These are phyloP conservation scores for Leucosporidium scottii DNA, from an alignment of 768 basidiomycete species.

Conservation along the genomic window DNA sequence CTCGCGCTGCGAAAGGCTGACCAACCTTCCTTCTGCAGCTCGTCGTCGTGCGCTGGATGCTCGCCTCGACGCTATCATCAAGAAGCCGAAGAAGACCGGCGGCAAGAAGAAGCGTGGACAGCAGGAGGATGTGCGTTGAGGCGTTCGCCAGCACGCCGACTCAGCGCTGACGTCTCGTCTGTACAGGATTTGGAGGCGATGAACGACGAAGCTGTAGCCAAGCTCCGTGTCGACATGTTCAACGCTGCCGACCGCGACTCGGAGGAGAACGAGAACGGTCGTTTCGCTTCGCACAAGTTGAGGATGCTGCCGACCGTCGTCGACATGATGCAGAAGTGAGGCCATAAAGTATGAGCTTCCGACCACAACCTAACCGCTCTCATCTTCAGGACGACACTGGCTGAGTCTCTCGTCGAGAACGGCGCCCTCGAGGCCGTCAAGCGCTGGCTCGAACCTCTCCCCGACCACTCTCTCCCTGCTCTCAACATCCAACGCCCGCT, in stretches of 20 bases:
- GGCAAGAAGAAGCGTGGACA: constrained; percentile 24
- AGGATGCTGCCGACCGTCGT: constrained; percentile 79
- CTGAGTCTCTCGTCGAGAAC: constrained; percentile 90
- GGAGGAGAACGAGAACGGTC: constrained; percentile 65
- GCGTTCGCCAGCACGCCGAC: background rate
- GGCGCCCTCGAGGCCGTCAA: constrained; percentile 84
- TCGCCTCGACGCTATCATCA: constrained; percentile 78
- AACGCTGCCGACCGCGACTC: constrained; percentile 77
- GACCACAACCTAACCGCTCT: background rate
- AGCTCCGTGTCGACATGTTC: constrained; percentile 83
- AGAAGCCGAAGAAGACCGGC: constrained; percentile 57
- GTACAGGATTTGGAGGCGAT: constrained; percentile 58
- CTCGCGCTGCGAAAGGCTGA: background rate
- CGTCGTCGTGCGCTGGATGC: constrained; percentile 70
- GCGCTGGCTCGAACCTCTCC: constrained; percentile 88
- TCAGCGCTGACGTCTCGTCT: background rate
- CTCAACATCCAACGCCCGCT: constrained; percentile 92
- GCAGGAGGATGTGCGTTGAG: background rate
- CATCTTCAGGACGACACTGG: constrained; percentile 60
- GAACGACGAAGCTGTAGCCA: constrained; percentile 82
- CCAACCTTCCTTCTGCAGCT: constrained; percentile 48
- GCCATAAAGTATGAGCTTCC: background rate
- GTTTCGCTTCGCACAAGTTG: constrained; percentile 78
- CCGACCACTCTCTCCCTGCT: constrained; percentile 83
- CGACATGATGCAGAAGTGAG: constrained; percentile 77